Conservation (phyloP, 768 basidiomycete genomes). For the Russula olivacea region DNA sequence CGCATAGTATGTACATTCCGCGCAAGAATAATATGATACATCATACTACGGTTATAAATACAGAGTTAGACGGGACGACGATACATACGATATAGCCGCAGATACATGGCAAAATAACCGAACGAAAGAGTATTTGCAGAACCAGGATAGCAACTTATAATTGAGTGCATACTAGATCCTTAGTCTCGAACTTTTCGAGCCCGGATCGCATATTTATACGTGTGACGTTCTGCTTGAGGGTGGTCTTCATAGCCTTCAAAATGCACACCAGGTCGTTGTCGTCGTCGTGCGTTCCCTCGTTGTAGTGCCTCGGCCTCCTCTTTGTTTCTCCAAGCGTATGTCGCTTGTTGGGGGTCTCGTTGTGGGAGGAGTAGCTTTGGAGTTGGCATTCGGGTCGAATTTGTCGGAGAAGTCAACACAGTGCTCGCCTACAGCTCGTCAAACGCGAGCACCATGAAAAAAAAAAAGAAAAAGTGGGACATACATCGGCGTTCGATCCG, state of each 20-base stretch:
- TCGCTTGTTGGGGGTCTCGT: slow-evolving; percentile 59
- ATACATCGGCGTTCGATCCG: slow-evolving; percentile 58
- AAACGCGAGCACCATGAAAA: background rate
- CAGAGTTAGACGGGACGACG: slow-evolving; percentile 5
- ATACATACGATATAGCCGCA: slow-evolving; percentile 17
- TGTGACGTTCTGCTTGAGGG: slow-evolving; percentile 24
- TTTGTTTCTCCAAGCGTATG: slow-evolving; percentile 64
- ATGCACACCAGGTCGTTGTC: slow-evolving; percentile 34
- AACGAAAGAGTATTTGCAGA: background rate
- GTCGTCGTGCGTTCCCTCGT: slow-evolving; percentile 31
- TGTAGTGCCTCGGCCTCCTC: slow-evolving; percentile 49
- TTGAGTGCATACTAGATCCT: background rate
- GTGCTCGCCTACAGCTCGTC: slow-evolving; percentile 50
- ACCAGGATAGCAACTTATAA: background rate
- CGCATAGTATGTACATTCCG: slow-evolving; percentile 7
- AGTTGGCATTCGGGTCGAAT: slow-evolving; percentile 59
- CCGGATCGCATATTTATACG: slow-evolving; percentile 17
- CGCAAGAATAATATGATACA: slow-evolving; percentile 21
- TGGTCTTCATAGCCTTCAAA: slow-evolving; percentile 32
- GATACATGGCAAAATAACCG: background rate
- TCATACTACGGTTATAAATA: slow-evolving; percentile 21
- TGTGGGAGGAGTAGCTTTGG: slow-evolving; percentile 50
- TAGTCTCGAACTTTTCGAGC: slow-evolving; percentile 9
- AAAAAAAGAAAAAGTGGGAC: slow-evolving; percentile 32
- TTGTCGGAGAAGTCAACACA: slow-evolving; percentile 66